Conservation (phyloP, 2,329 filamentous ascomycete genomes). For the Phaeosphaeriaceae sp. region DNA sequence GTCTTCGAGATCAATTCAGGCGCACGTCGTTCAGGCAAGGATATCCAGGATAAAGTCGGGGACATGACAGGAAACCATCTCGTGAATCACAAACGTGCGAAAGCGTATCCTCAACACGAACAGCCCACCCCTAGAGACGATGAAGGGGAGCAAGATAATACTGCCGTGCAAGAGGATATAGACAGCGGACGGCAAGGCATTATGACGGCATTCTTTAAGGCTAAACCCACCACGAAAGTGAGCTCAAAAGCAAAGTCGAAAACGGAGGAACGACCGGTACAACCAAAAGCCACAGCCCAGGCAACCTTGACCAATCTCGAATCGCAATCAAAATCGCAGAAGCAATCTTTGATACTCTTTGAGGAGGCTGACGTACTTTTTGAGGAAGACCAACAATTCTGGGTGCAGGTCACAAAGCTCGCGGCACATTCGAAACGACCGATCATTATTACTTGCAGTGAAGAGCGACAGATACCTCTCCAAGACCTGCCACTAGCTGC, state of each 20-base stretch:
- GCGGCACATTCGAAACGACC: constrained; percentile 87
- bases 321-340: constrained; percentile 63
- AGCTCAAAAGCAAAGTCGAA: constrained; percentile 26
- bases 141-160: constrained; percentile 45
- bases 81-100: constrained; percentile 63
- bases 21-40: constrained; percentile 83
- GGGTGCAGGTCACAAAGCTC: constrained; percentile 79
- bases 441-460: constrained; percentile 93
- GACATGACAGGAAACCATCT: constrained; percentile 98
- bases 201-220: constrained; percentile 81
- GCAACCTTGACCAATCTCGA: constrained; percentile 29
- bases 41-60: constrained; percentile 88
- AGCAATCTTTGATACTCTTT: constrained; percentile 91
- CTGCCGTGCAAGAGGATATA: constrained; percentile 63
- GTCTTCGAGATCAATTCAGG: constrained; percentile 93
- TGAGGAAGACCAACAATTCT: constrained; percentile 95
- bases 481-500: constrained; percentile 80
- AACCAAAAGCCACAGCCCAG: constrained; percentile 21
- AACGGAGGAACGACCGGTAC: constrained; percentile 12
- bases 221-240: constrained; percentile 31
- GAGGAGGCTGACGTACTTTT: constrained; percentile 95
- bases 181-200: constrained; percentile 77
- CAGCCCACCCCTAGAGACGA: constrained; percentile 28
- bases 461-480: constrained; percentile 81
- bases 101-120: constrained; percentile 33